These are phyloP conservation scores for Clarireedia sp. DNA, from an alignment of 2,329 filamentous ascomycete genomes.

Conservation along the genomic window DNA sequence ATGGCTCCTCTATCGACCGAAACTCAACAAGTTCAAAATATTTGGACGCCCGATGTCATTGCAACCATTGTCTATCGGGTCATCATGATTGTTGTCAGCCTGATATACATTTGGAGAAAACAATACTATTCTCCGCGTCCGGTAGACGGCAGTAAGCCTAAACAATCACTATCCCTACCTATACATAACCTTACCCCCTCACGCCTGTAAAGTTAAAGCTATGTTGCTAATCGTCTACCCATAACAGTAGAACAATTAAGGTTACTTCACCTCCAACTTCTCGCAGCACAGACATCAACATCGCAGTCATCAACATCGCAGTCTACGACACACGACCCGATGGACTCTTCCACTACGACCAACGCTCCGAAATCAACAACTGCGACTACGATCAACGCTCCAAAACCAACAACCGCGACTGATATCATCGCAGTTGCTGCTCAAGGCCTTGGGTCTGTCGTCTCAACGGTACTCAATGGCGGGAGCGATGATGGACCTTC, in stretches of 20 bases:
- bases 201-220: not conserved
- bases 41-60: slow-evolving; percentile 10
- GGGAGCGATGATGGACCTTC: not conserved
- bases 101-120: slow-evolving; percentile 10
- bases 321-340: not conserved
- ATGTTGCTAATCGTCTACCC: not conserved
- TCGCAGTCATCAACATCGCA: not conserved
- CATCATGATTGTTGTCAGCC: slow-evolving; percentile 8
- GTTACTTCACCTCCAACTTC: not conserved
- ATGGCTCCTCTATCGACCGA: not conserved
- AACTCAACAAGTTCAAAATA: not conserved
- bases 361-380: not conserved
- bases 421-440: not conserved
- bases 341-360: too few relatives aligned
- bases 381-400: not conserved
- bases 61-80: slow-evolving; percentile 7
- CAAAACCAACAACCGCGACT: not conserved
- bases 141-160: too few relatives aligned
- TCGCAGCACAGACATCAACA: not conserved
- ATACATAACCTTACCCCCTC: not conserved
- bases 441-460: not conserved
- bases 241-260: not conserved
- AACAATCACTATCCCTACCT: too few relatives aligned
- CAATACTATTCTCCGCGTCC: too few relatives aligned
- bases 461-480: not conserved